Evolutionary conservation across 352 stramenopile genomes (phyloP), one percentile per base, ranked within the genome.

Genomic region (Pythium periplocum): DNA sequence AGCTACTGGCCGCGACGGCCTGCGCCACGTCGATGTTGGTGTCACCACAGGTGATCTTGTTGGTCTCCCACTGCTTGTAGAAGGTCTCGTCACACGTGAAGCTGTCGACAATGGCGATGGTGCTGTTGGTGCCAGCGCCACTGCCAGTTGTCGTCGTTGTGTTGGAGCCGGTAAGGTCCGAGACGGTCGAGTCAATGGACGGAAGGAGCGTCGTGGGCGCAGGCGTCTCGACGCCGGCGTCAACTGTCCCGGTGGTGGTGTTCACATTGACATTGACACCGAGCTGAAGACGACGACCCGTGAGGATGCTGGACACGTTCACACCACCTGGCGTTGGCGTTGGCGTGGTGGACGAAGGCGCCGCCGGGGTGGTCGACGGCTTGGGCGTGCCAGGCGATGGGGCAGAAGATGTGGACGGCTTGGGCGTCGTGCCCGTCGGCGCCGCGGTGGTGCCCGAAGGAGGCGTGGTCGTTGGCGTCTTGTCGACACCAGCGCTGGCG

Each of bases 61-160:
- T 62, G 12, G 66, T 84, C 51, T 83, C 53, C 83, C 83, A 93
- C 58, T 78, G 55, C 39, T 66, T 80, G 74, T 93, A 93, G 53
- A 93, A 93, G 2, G 68, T 78, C 49, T 73, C 81, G 59, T 93
- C 83, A 38, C 83, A 93, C 9, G 61, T 71, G 45, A 93, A 69
- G 7, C 62, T 68, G 51, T 81, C 71, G 12, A 58, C 68, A 6
- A 50, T 57, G 9, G 62, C 41, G 6, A 60, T 64, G 31, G 61
- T 57, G 46, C 10, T 53, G 53, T 57, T 68, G 33, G 26, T 47
- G 55, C 39, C 62, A 48, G 49, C 52, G 34, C 17, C 48, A 17
- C 5, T 17, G n/a, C 7, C 12, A 1, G 12, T 50, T 45, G 44
- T 12, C 4, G 35, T 45, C 9, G 56, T 63, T 3, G 34, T 38